Evolutionary conservation across 2,329 filamentous ascomycete genomes (phyloP).

Genomic region (Hypoxylon sp.): DNA sequence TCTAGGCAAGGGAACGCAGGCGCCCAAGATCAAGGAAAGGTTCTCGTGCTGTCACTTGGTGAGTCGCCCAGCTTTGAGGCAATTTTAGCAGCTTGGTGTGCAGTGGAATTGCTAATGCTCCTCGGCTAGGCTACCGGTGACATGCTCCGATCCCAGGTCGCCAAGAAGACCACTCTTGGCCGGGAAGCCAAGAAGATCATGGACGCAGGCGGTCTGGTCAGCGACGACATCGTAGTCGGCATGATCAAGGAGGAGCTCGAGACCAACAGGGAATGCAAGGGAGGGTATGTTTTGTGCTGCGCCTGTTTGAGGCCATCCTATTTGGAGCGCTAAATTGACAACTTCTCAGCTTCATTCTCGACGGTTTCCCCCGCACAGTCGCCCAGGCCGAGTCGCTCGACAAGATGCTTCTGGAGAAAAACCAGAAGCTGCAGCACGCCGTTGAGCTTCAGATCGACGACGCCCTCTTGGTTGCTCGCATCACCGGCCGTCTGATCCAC

Average conservation of each 20-base stretch:
- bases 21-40: constrained; percentile 97
- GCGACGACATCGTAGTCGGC: constrained; percentile 98
- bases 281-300: constrained; percentile 76
- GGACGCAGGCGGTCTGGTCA: constrained; percentile 96
- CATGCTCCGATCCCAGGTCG: constrained; percentile 98
- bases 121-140: constrained; percentile 89
- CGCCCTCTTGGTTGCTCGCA: constrained; percentile 88
- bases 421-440: constrained; percentile 90
- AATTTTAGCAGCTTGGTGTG: constrained; percentile 3
- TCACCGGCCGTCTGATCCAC: constrained; percentile 95
- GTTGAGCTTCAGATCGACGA: constrained; percentile 98
- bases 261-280: constrained; percentile 93
- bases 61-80: constrained; percentile 51
- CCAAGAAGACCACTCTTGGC: constrained; percentile 94
- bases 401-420: constrained; percentile 80
- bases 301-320: neutral
- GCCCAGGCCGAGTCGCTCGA: constrained; percentile 95
- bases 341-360: constrained; percentile 87
- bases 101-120: constrained; percentile 15
- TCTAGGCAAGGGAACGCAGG: constrained; percentile 97
- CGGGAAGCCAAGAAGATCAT: constrained; percentile 99
- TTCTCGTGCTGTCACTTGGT: constrained; percentile 97
- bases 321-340: constrained; percentile 23
- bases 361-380: constrained; percentile 97
- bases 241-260: constrained; percentile 99